These are phyloP conservation scores for Aspergillus caelatus DNA, from an alignment of 2,329 filamentous ascomycete genomes.

Conservation along the genomic window DNA sequence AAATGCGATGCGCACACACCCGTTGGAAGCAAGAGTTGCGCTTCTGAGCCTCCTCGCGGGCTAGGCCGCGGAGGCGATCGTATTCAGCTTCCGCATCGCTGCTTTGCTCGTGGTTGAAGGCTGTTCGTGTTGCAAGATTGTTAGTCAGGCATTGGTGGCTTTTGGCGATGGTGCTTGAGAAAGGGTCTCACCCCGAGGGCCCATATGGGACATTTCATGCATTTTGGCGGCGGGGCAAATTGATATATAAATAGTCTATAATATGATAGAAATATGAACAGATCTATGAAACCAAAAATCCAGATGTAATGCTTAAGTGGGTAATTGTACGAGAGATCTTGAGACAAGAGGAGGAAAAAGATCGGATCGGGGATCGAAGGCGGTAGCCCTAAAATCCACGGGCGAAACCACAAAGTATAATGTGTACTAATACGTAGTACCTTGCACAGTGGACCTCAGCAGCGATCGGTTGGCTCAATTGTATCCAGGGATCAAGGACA, in stretches of 20 bases:
- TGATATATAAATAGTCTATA: not conserved
- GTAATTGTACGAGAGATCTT: not conserved
- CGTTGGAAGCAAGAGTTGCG: conserved; percentile 75
- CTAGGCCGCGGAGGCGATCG: conserved; percentile 82
- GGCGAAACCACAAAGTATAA: not conserved
- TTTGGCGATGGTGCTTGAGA: not conserved
- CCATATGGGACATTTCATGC: conserved; percentile 49
- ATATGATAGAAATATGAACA: not conserved
- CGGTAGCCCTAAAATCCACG: conserved; percentile 14
- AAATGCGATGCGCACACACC: conserved; percentile 46
- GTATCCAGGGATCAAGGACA: not conserved
- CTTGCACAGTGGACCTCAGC: not conserved
- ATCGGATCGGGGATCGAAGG: conserved; percentile 15
- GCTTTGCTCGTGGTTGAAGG: conserved; percentile 73
- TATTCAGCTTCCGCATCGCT: conserved; percentile 80
- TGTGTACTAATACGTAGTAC: no score
- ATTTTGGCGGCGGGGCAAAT: conserved; percentile 24
- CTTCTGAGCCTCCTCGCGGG: conserved; percentile 77
- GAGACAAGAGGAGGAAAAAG: conserved; percentile 5
- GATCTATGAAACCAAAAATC: not conserved
- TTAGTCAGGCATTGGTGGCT: conserved; percentile 8
- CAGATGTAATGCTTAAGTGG: not conserved
- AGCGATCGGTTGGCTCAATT: conserved; percentile 2
- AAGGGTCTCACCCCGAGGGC: conserved; percentile 37
- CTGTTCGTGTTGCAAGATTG: conserved; percentile 46